Conservation (phyloP, 2,329 filamentous ascomycete genomes). For the Talaromyces sp. region DNA sequence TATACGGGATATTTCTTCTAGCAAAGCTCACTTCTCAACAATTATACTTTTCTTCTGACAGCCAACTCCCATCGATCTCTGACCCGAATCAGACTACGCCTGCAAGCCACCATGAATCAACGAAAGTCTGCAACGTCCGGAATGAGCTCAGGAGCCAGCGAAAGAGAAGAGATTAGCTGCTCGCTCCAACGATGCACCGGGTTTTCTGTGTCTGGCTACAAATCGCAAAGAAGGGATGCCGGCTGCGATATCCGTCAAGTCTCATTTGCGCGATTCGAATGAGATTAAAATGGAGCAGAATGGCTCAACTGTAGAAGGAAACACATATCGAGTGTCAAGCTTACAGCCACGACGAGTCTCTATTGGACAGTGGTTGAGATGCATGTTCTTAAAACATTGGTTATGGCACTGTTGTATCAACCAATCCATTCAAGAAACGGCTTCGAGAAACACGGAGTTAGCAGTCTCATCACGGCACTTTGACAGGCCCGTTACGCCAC, state of each 20-base stretch:
- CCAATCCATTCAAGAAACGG: not conserved
- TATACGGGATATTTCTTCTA: not conserved
- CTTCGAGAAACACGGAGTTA: not conserved
- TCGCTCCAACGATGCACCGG: not conserved
- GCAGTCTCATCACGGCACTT: not conserved
- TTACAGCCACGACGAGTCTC: not conserved
- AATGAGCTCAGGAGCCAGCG: not conserved
- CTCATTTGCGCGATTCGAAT: not conserved
- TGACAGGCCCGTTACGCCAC: not conserved
- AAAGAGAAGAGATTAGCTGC: not conserved
- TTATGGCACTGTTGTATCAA: not conserved
- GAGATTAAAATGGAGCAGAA: not conserved
- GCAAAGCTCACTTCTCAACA: not conserved
- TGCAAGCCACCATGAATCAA: not conserved
- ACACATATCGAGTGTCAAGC: not conserved
- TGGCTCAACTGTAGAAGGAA: not conserved
- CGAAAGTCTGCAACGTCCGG: not conserved
- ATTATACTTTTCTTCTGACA: not conserved
- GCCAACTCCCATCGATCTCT: not conserved
- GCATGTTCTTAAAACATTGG: not conserved
- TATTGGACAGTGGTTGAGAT: not conserved
- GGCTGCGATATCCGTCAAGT: not conserved
- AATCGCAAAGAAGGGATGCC: not conserved
- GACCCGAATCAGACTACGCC: not conserved
- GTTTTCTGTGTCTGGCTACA: not conserved